Conservation (phyloP, 2,329 filamentous ascomycete species). For the Didymella pinodella region DNA sequence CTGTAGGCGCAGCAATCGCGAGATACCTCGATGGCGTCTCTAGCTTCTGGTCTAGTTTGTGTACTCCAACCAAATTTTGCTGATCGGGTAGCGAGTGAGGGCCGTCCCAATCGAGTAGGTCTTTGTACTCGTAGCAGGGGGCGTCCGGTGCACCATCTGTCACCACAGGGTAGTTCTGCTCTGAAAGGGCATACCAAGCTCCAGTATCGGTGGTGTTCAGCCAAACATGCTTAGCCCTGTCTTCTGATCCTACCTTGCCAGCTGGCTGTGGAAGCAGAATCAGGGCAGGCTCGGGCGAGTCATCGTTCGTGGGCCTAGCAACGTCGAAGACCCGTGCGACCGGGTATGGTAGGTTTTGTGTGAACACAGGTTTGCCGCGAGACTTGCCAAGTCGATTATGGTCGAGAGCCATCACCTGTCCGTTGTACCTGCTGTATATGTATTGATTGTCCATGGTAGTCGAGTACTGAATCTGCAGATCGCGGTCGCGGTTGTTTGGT, state of each 20-base stretch:
- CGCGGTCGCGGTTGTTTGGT: constrained; percentile 87
- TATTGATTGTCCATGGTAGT: constrained; percentile 85
- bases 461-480: constrained; percentile 84
- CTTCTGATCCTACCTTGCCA: constrained; percentile 62
- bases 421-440: constrained; percentile 86
- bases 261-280: constrained; percentile 86
- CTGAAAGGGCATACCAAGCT: constrained; percentile 94
- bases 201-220: constrained; percentile 87
- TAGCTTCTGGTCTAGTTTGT: constrained; percentile 43
- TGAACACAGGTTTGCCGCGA: constrained; percentile 43
- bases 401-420: constrained; percentile 81
- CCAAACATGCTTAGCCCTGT: constrained; percentile 65
- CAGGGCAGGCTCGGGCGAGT: constrained; percentile 74
- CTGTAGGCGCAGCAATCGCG: constrained; percentile 39
- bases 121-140: constrained; percentile 59
- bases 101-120: constrained; percentile 39
- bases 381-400: constrained; percentile 60
- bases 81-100: constrained; percentile 42
- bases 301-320: constrained; percentile 73
- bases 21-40: constrained; percentile 32
- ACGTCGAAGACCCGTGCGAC: constrained; percentile 91
- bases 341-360: constrained; percentile 73
- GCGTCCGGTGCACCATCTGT: constrained; percentile 71
- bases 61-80: constrained; percentile 51
- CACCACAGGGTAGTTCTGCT: constrained; percentile 83